Evolutionary conservation across 495 filamentous ascomycete genomes (phyloP).

Genomic region (Trichoderma reesei): DNA sequence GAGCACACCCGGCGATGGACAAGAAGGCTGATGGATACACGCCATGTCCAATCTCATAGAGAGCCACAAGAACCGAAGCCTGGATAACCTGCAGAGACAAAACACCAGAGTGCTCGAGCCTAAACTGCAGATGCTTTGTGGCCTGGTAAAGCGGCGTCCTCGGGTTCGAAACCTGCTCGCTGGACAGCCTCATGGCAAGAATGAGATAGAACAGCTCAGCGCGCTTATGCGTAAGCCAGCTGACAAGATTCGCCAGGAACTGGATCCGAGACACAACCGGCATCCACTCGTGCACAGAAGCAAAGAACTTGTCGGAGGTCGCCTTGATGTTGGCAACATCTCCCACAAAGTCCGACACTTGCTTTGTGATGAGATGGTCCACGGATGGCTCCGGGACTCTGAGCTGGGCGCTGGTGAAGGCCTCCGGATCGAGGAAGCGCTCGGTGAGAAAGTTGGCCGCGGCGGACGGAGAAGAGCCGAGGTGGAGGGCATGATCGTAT

Average conservation of each 20-base stretch:
- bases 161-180: constrained; percentile 5
- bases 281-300: constrained; percentile 36
- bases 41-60: constrained; percentile 40
- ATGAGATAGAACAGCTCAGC: constrained; percentile 40
- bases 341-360: constrained; percentile 26
- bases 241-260: constrained; percentile 24
- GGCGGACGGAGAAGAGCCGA: not conserved
- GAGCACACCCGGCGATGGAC: constrained; percentile 30
- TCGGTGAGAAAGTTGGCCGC: not conserved
- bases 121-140: constrained; percentile 30
- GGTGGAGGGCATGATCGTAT: constrained; percentile 1
- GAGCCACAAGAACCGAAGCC: constrained; percentile 31
- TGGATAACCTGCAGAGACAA: constrained; percentile 35
- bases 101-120: constrained; percentile 29
- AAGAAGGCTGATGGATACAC: constrained; percentile 43
- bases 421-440: not conserved
- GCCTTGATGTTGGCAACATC: constrained; percentile 23
- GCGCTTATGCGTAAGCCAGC: constrained; percentile 32
- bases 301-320: constrained; percentile 24
- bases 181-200: constrained; percentile 40
- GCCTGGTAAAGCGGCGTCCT: constrained; percentile 29
- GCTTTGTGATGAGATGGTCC: constrained; percentile 11
- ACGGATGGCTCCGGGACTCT: not conserved
- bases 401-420: not conserved
- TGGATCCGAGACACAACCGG: constrained; percentile 42